Percentiles rank a stretch among this genome's conserved stretches.
Evolutionary conservation across 2,329 filamentous ascomycete genomes (phyloP).

Genomic region (Colletotrichum navitas): DNA sequence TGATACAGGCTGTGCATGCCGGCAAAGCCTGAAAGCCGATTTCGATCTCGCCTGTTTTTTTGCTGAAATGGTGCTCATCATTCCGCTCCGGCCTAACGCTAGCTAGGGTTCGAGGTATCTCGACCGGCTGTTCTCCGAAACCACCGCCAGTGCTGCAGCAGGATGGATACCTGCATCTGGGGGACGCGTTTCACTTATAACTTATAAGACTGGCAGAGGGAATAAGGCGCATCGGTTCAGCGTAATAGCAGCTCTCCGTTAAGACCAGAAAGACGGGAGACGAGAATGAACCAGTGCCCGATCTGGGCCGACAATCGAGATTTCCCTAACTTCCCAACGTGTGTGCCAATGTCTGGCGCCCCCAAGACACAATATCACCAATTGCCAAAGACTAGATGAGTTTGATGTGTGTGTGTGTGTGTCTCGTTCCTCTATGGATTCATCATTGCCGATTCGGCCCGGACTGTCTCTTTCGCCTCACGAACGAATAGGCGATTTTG

Average conservation of each 20-base stretch:
- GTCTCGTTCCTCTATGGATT: neutral
- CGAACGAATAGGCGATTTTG: constrained; percentile 4
- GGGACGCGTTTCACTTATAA: constrained; percentile 29
- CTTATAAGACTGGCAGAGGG: constrained; percentile 6
- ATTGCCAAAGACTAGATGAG: constrained; percentile 7
- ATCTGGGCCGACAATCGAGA: constrained; percentile 36
- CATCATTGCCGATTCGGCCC: constrained; percentile 22
- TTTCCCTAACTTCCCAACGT: constrained; percentile 17
- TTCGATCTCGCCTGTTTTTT: constrained; percentile 33
- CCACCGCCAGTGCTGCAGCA: constrained; percentile 19
- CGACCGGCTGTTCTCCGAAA: constrained; percentile 15
- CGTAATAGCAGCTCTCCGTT: constrained; percentile 14
- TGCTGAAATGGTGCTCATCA: constrained; percentile 1
- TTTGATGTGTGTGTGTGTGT: neutral
- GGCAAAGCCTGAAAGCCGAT: constrained; percentile 25
- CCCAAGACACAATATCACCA: constrained; percentile 5
- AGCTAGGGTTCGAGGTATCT: constrained; percentile 8
- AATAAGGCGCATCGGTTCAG: constrained; percentile 34
- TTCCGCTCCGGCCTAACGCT: constrained; percentile 13
- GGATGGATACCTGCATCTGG: constrained; percentile 20
- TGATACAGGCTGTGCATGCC: constrained; percentile 40
- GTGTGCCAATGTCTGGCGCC: constrained; percentile 5
- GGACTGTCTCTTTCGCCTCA: neutral
- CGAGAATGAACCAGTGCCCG: constrained; percentile 13
- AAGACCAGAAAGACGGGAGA: constrained; percentile 11